Evolutionary conservation across 306 rosid species (phyloP).

Genomic region (Pyrus betulifolia): DNA sequence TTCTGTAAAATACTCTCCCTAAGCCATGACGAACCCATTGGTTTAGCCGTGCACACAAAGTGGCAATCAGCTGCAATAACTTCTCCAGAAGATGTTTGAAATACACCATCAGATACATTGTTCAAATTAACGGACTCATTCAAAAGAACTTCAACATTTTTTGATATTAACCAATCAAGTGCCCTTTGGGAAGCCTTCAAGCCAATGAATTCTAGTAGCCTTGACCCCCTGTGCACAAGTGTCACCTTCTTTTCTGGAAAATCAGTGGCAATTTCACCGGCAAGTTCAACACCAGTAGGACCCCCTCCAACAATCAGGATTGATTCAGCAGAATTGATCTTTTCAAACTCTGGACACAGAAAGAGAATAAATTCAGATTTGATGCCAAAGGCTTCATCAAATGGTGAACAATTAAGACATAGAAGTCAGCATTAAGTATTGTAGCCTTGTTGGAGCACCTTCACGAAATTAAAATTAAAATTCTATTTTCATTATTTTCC

Average conservation of each 20-base stretch:
- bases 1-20: constrained; percentile 17
- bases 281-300: constrained; percentile 41
- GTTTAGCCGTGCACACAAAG: constrained; percentile 27
- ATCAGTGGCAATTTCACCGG: constrained; percentile 30
- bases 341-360: constrained; percentile 20
- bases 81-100: constrained; percentile 24
- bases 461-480: background rate
- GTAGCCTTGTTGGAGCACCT: background rate
- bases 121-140: constrained; percentile 24
- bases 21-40: constrained; percentile 28
- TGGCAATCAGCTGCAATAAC: constrained; percentile 35
- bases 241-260: constrained; percentile 30
- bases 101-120: constrained; percentile 8
- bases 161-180: constrained; percentile 31
- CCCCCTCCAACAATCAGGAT: constrained; percentile 39
- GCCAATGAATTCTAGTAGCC: constrained; percentile 35
- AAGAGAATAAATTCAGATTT: background rate
- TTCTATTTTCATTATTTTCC: background rate
- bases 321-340: constrained; percentile 24
- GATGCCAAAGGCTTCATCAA: background rate
- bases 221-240: constrained; percentile 29
- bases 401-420: background rate
- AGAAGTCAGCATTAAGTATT: background rate
- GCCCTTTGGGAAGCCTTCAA: constrained; percentile 35
- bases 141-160: constrained; percentile 36